Base-by-base conservation (phyloP, 2,329 filamentous ascomycete species). In the Scedosporium apiospermum region DNA sequence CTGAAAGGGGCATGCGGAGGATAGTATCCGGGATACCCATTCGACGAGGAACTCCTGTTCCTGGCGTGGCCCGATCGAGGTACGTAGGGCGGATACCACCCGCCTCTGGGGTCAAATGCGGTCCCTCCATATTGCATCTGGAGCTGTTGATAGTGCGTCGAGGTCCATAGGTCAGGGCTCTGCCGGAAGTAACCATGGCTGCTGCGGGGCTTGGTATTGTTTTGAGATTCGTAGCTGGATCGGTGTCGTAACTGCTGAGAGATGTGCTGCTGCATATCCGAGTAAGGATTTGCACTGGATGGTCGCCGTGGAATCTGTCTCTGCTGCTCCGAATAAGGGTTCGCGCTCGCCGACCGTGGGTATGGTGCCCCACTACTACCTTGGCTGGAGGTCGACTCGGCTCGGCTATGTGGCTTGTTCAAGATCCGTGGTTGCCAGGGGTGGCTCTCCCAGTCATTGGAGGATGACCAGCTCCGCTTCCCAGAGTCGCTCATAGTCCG, bases 1-100 rank as follows among this genome's bases (percentile, higher is more conserved):
- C 82, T 79, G 64, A 80, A 84, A 7, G 79, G 80, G 12, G 71
- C 66, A 58, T 41, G 64, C 65, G 42, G 62, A 14, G 34, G 69
- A 26, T 65, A 23, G 23, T 55, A 55, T 26, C n/a, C 30, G 2
- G 30, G 30, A 34, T 34, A 34, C 9, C 34, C 68, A 57, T 69
- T 63, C 18, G 70, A 69, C 42, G 72, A 74, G 49, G 71, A 67
- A 65, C 76, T 79, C 46, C 72, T 71, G 65, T 76, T 75, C 21
- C 76, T 72, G 60, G 68, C 62, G 61, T 79, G 77, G n/a, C 67
- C 66, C n/a, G 66, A 64, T 3, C 73, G 74, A 49, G 74, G 70
- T 1, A 70, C 69, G 12, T 74, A 68, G 1, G 73, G 71, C 42
- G 73, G 72, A n/a, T 71, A 68, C 5, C 67, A 69, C 26, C 67